phyloP scores from a whole-genome alignment of 2,329 filamentous ascomycete genomes.

The Fusarium lyarnte region DNA sequence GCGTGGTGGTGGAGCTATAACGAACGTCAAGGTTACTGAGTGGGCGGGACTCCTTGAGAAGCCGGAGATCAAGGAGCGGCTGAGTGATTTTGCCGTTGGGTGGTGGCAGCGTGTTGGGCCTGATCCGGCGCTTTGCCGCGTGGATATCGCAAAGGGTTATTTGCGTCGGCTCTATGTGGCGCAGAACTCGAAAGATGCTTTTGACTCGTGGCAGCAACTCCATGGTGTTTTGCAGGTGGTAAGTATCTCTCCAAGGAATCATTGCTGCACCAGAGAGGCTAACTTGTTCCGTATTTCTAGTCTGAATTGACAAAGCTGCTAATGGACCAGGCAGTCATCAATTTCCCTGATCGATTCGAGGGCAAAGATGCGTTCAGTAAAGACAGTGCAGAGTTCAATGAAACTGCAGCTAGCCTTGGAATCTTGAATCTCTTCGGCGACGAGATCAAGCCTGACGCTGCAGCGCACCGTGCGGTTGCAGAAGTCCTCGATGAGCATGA shows the following conservation, averaged over 20 bases:
- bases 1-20: not conserved
- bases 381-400: not conserved
- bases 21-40: not conserved
- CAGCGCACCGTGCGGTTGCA: slow-evolving; percentile 9
- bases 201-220: not conserved
- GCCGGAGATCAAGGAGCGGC: accelerated
- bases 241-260: not conserved
- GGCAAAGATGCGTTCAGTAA: accelerated
- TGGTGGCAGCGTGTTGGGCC: not conserved
- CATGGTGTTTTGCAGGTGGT: not conserved
- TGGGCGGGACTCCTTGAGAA: not conserved
- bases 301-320: not conserved
- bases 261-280: accelerated
- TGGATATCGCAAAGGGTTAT: not conserved
- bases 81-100: not conserved
- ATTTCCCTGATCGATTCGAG: not conserved
- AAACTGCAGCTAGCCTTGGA: slow-evolving; percentile 18
- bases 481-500: not conserved
- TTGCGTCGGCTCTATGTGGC: not conserved
- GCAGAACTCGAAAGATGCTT: not conserved
- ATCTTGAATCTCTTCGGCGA: slow-evolving; percentile 36
- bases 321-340: not conserved
- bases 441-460: slow-evolving; percentile 11
- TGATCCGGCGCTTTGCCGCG: not conserved
- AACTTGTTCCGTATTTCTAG: accelerated